Evolutionary conservation across 1,284 basidiomycete genomes (phyloP), one percentile per base, ranked within the genome.

Genomic region (Psilocybe mexicana): DNA sequence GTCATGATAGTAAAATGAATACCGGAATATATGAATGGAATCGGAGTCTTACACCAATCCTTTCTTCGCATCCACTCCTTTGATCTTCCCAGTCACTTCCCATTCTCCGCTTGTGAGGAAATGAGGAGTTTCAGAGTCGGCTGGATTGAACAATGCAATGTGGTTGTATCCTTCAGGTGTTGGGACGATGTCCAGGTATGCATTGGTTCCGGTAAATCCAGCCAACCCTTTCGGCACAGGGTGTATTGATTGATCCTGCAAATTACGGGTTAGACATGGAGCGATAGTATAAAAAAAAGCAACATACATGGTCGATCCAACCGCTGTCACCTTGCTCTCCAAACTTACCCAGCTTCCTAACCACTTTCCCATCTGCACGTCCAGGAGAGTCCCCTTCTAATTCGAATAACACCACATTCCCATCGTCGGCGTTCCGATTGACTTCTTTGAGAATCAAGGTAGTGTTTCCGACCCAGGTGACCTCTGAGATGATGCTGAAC

Each of bases 261-360:
- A 54, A 23, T 10, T 33, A 4, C 30, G 30, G 3, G 28, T 33
- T 23, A 35, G 52, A 14, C 6, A 10, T 1, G 24, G n/a, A 25
- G 38, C 4, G 10, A 44, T 48, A 28, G 26, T 18, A 38, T 18
- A 38, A 53, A 52, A 49, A 48, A 51, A 52, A 50, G 65, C 28
- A n/a, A 75, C 85, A 60, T 62, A 88, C 88, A 57, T 79, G 72
- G 46, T 97, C 92, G 64, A 98, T 94, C 96, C 96, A 98, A 0
- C 96, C 96, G 43, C 87, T 85, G 67, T 96, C 95, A 0, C 87
- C 89, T 68, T 95, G 82, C 68, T 95, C 93, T 3, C 93, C 93
- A 14, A 86, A 74, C 69, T 84, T 85, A 11, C 94, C 94, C 18
- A 93, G 76, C 62, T 79, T 88, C 57, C 92, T 80, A 11, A 93